A percentile compares a stretch with the other conserved stretches of the same genome.
Evolutionary conservation across 179 eudicot species (phyloP).

Genomic region (Beta macrorhiza): DNA sequence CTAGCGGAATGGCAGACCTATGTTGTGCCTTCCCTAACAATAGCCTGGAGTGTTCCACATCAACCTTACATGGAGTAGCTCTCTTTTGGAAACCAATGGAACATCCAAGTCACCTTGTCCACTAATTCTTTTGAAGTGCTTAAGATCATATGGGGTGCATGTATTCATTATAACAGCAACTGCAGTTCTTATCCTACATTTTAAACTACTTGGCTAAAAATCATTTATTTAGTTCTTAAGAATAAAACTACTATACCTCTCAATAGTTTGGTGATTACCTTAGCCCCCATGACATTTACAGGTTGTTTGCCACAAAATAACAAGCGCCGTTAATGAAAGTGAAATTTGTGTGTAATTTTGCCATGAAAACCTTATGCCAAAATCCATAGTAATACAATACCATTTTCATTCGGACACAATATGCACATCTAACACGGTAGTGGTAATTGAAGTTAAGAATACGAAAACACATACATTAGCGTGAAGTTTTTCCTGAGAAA

Average conservation of each 20-base stretch:
- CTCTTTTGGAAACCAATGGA: too few relatives aligned
- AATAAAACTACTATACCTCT: background rate
- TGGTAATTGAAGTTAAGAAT: background rate
- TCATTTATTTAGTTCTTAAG: too few relatives aligned
- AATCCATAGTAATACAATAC: background rate
- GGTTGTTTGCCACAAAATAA: background rate
- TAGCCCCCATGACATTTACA: too few relatives aligned
- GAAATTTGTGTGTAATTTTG: background rate
- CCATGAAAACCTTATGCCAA: background rate
- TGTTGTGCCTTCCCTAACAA: too few relatives aligned
- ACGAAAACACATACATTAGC: too few relatives aligned
- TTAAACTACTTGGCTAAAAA: background rate
- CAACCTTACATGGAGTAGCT: too few relatives aligned
- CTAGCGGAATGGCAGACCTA: background rate
- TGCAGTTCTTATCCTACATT: background rate
- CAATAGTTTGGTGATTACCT: background rate
- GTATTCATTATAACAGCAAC: background rate
- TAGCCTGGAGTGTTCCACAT: too few relatives aligned
- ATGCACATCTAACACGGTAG: background rate
- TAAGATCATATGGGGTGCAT: too few relatives aligned
- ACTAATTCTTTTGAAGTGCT: too few relatives aligned
- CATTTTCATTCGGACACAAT: background rate
- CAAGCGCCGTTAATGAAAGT: background rate
- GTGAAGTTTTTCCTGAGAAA: too few relatives aligned
- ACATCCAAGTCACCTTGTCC: too few relatives aligned